These are phyloP conservation scores for Metschnikowia shivogae DNA, from an alignment of 805 yeast species.

Conservation along the genomic window DNA sequence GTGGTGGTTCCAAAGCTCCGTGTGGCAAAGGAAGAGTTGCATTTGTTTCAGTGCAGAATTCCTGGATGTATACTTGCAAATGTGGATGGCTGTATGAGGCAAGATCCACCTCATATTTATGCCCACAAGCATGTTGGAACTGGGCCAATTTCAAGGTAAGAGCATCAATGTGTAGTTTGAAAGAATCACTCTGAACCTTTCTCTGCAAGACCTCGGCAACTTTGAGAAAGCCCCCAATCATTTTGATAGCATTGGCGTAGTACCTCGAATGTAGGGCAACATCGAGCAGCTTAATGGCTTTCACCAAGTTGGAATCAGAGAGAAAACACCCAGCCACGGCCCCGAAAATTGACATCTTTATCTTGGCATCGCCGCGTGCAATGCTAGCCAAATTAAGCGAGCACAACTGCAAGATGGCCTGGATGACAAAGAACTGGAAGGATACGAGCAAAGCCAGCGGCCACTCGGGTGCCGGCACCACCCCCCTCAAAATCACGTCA, in stretches of 20 bases:
- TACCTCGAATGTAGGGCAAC: conserved; percentile 6
- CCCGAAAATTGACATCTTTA: conserved; percentile 5
- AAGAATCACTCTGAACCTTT: background rate
- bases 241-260: conserved; percentile 11
- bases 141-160: conserved; percentile 5
- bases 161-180: conserved; percentile 1
- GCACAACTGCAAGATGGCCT: conserved; percentile 13
- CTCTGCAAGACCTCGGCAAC: conserved; percentile 7
- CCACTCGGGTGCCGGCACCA: background rate
- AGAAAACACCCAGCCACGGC: conserved; percentile 10
- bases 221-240: conserved; percentile 14
- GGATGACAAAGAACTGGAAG: conserved; percentile 17
- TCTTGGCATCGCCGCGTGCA: background rate
- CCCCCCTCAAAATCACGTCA: conserved; percentile 7
- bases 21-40: background rate
- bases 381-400: conserved; percentile 10
- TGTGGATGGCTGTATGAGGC: background rate
- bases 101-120: background rate
- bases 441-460: conserved; percentile 8
- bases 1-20: too few species aligned
- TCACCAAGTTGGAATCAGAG: conserved; percentile 5
- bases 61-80: conserved; percentile 1
- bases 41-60: background rate
- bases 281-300: conserved; percentile 7
- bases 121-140: conserved; percentile 1